A percentile compares a stretch with the other conserved stretches of the same genome.
phyloP scores from a whole-genome alignment of 1,284 basidiomycete genomes.

The Lentinula novae-zelandiae region DNA sequence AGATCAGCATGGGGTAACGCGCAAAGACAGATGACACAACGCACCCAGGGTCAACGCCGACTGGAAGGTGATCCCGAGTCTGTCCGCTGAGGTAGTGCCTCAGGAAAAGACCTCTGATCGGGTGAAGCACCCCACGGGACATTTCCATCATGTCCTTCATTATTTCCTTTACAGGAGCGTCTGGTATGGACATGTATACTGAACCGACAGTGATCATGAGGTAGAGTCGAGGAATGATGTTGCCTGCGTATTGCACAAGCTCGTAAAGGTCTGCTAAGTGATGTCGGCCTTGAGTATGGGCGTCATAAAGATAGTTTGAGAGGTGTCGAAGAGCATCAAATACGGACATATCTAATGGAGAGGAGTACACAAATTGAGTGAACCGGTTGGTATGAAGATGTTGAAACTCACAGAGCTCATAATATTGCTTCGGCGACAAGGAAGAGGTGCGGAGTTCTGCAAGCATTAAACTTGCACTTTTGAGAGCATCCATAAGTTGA shows the following conservation, averaged over 20 bases:
- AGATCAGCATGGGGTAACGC: slow-evolving; percentile 5
- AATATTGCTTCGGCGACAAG: slow-evolving; percentile 93
- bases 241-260: slow-evolving; percentile 94
- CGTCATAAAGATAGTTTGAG: slow-evolving; percentile 92
- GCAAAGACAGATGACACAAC: slow-evolving; percentile 24
- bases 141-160: slow-evolving; percentile 99
- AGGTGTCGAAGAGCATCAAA: slow-evolving; percentile 92
- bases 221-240: slow-evolving; percentile 91
- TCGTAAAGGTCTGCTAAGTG: slow-evolving; percentile 97
- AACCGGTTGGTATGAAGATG: neutral
- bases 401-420: slow-evolving; percentile 82
- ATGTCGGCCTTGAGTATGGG: slow-evolving; percentile 83
- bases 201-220: slow-evolving; percentile 98
- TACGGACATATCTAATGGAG: slow-evolving; percentile 84
- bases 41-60: slow-evolving; percentile 81
- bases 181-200: slow-evolving; percentile 95
- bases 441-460: slow-evolving; percentile 91
- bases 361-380: neutral
- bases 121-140: slow-evolving; percentile 92
- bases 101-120: slow-evolving; percentile 88
- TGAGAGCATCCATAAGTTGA: slow-evolving; percentile 95
- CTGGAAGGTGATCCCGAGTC: slow-evolving; percentile 88
- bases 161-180: slow-evolving; percentile 94
- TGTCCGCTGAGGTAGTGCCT: slow-evolving; percentile 94
- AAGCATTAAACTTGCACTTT: slow-evolving; percentile 93